Evolutionary conservation across 2,329 filamentous ascomycete genomes (phyloP).

Genomic region (Lanzia echinophila): DNA sequence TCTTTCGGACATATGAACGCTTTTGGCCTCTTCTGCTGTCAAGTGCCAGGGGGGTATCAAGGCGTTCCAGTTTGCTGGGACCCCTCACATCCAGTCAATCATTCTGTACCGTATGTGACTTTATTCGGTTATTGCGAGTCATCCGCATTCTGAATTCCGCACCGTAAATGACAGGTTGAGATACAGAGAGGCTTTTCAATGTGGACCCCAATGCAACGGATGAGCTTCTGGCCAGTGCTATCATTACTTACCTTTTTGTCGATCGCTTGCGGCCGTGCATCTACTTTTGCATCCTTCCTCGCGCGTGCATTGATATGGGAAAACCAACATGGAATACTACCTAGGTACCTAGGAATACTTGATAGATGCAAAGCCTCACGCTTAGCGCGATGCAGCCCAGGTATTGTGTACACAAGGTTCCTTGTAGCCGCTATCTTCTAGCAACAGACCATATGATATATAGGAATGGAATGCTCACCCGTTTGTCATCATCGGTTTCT

Average conservation of each 20-base stretch:
- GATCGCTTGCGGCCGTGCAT: neutral
- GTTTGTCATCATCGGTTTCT: neutral
- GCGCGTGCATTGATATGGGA: neutral
- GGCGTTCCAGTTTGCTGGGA: neutral
- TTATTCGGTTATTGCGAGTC: neutral
- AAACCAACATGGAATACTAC: too few species aligned
- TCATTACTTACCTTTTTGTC: neutral
- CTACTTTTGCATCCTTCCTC: neutral
- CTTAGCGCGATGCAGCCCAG: neutral
- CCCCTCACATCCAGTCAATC: neutral
- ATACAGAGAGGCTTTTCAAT: neutral
- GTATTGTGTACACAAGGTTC: neutral
- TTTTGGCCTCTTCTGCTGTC: too few species aligned
- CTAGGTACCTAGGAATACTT: too few species aligned
- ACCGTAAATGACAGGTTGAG: too few species aligned
- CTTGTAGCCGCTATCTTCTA: too few species aligned
- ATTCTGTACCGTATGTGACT: neutral
- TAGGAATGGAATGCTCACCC: neutral
- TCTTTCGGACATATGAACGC: neutral
- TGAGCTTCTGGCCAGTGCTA: neutral
- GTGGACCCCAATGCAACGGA: neutral
- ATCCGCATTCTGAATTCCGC: too few species aligned
- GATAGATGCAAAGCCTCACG: neutral
- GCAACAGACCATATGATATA: neutral
- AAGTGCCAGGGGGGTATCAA: neutral